Evolutionary conservation across 306 rosid species (phyloP), one percentile per base, ranked within the genome.

Genomic region (Rosa lucieae): DNA sequence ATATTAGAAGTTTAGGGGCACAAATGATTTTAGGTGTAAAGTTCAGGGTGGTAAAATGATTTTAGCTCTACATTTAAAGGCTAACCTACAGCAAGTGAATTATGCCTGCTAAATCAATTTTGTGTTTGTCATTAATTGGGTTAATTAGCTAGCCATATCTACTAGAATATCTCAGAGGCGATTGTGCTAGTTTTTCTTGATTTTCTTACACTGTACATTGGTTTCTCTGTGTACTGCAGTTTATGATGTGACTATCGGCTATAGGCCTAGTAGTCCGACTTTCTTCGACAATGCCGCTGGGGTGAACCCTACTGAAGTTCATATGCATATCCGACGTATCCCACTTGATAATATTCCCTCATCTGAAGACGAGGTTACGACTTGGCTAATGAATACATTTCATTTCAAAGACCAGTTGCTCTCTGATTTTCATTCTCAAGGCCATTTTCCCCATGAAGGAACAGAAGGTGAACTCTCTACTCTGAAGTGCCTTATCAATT

Each of bases 251-350:
- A 90, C 97, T 70, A 89, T 92, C 51, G 92, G 88, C 87, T 92
- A 90, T 87, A 87, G 86, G 81, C 67, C 84, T 76, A 73, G 86
- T 77, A 89, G 90, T 78, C 97, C 97, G 10, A 85, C 97, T 75
- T 92, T 92, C 82, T 68, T 90, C 75, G 95, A 92, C 87, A 92
- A 90, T 68, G 95, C 88, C 42, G 83, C 79, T 53, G 95, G 93
- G 40, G 84, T 90, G 82, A 88, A 87, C 79, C 97, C 97, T 70
- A 83, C 95, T 11, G 97, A 90, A 84, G 97, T 92, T 79, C 97
- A 92, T 84, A 82, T 92, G 20, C 92, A 92, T 23, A 67, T 92
- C 61, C 42, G 65, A 66, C 86, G 89, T 58, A 8, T 87, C 72
- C 62, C 89, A 69, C 61, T 90, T 8, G 89, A 87, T 29, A 5